Conservation (phyloP, 2,329 filamentous ascomycete genomes). For the Neofusicoccum cordaticola region DNA sequence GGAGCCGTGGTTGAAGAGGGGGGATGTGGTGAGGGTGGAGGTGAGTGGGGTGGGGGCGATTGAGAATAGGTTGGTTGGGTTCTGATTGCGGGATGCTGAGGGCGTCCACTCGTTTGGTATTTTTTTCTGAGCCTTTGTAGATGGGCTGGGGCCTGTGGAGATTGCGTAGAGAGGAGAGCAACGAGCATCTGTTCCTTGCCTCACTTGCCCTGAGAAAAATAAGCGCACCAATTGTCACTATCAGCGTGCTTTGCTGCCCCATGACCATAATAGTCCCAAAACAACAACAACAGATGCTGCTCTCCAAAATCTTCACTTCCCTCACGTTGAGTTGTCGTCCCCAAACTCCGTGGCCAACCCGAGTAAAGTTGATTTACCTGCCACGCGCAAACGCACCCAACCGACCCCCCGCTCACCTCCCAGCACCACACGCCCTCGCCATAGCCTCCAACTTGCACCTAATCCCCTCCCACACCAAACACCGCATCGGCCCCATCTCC, state of each 20-base stretch:
- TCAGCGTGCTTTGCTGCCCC: too few species aligned
- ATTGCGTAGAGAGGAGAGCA: too few species aligned
- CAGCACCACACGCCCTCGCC: background rate
- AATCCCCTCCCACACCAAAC: background rate
- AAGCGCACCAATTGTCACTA: too few species aligned
- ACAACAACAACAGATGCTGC: too few species aligned
- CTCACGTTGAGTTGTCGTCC: background rate
- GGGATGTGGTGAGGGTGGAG: background rate
- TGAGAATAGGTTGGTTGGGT: background rate
- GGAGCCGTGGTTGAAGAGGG: background rate
- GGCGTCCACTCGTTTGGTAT: too few species aligned
- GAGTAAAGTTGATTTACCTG: background rate
- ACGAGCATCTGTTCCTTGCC: too few species aligned
- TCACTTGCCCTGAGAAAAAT: too few species aligned
- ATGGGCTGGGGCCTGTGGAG: too few species aligned
- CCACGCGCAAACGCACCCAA: too few species aligned
- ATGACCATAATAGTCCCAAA: too few species aligned
- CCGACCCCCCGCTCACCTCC: background rate
- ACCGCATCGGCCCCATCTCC: background rate
- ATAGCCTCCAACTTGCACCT: background rate
- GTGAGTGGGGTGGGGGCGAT: background rate
- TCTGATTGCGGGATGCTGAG: background rate
- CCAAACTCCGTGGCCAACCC: background rate
- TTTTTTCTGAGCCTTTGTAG: too few species aligned
- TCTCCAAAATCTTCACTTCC: too few species aligned